Conservation (phyloP, 129 eudicot species). For the Escallonia rubra region DNA sequence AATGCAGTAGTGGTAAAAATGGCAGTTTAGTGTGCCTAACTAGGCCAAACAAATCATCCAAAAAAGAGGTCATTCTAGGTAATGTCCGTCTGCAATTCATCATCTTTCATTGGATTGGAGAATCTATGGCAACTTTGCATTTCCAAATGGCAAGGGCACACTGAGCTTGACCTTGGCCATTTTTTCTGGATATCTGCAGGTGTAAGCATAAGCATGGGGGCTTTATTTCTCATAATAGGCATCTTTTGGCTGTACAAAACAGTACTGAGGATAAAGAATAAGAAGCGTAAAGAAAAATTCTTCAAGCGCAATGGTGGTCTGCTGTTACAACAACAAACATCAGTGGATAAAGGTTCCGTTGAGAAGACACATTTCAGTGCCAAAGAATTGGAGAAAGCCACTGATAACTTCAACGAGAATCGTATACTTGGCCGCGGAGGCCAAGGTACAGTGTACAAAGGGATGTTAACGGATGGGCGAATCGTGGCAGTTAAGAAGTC, state of each 20-base stretch:
- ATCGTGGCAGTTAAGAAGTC: conserved; percentile 16
- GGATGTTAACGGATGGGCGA: conserved; percentile 2
- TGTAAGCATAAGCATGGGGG: background rate
- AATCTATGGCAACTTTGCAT: too few species aligned
- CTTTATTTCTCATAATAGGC: background rate
- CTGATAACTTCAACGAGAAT: conserved; percentile 7
- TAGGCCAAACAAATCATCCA: too few species aligned
- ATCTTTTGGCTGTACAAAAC: background rate
- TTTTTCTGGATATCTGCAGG: background rate
- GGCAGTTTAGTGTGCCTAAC: too few species aligned
- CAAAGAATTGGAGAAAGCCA: conserved; percentile 14
- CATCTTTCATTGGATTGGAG: too few species aligned
- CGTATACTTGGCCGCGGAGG: conserved; percentile 19
- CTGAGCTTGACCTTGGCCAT: too few species aligned
- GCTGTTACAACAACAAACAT: background rate
- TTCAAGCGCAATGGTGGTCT: background rate
- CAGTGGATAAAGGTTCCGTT: background rate
- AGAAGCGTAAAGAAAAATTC: background rate
- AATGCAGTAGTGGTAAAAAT: too few species aligned
- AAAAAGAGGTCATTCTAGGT: too few species aligned
- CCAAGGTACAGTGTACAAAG: conserved; percentile 18
- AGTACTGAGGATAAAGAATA: background rate
- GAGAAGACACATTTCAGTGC: conserved; percentile 2
- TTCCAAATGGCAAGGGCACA: too few species aligned
- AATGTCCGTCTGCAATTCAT: too few species aligned